phyloP scores from a whole-genome alignment of 2,329 filamentous ascomycete species.

The Phaeophleospora eucalypticola region DNA sequence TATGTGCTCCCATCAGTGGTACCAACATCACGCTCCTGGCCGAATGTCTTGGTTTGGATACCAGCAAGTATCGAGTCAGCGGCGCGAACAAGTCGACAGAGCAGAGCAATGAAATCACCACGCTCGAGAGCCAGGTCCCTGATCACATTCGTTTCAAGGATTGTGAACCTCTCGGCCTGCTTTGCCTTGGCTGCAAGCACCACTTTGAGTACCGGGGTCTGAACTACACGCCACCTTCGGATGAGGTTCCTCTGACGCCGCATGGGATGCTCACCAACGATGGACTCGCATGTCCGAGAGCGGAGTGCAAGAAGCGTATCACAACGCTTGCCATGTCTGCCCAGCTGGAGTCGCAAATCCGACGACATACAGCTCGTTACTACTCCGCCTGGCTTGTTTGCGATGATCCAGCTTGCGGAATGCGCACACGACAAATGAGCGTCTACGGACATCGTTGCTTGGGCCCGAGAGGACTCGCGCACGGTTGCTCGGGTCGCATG shows the following conservation, averaged over 20 bases:
- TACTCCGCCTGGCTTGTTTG: slow-evolving; percentile 91
- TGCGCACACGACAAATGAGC: slow-evolving; percentile 83
- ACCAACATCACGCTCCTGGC: slow-evolving; percentile 87
- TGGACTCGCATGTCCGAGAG: slow-evolving; percentile 67
- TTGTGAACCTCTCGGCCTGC: slow-evolving; percentile 69
- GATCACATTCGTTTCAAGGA: slow-evolving; percentile 85
- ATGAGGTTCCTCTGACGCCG: slow-evolving; percentile 35
- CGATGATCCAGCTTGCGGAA: slow-evolving; percentile 81
- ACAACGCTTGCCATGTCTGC: slow-evolving; percentile 71
- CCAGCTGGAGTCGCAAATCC: slow-evolving; percentile 81
- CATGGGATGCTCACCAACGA: slow-evolving; percentile 62
- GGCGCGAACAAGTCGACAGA: slow-evolving; percentile 49
- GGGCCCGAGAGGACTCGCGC: slow-evolving; percentile 77
- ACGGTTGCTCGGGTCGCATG: slow-evolving; percentile 84
- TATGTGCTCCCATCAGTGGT: slow-evolving; percentile 91
- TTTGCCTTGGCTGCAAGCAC: slow-evolving; percentile 75
- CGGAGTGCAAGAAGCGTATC: slow-evolving; percentile 61
- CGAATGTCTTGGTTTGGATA: slow-evolving; percentile 88
- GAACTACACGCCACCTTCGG: slow-evolving; percentile 33
- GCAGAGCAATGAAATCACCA: slow-evolving; percentile 70
- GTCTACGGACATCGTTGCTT: slow-evolving; percentile 90
- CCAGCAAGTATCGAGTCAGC: slow-evolving; percentile 75
- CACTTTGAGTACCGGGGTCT: slow-evolving; percentile 74
- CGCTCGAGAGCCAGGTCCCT: slow-evolving; percentile 89
- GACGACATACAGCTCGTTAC: slow-evolving; percentile 73